Evolutionary conservation across 1,139 yeast species (phyloP), one percentile per base, ranked within the genome.

Genomic region (Suhomyces choctaworum): DNA sequence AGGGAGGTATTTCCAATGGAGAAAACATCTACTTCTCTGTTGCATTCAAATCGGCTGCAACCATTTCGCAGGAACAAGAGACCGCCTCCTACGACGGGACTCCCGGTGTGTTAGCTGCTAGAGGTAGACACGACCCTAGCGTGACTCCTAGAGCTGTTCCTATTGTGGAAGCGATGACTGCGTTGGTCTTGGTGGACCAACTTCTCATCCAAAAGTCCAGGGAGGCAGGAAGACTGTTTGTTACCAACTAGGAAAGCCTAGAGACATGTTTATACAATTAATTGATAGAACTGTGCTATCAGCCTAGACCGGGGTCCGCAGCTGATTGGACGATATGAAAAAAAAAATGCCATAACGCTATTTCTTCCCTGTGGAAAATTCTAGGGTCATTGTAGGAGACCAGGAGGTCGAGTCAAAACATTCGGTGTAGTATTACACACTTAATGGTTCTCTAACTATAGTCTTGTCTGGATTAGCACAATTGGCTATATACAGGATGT

Each of bases 91-190:
- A 90, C 65, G 90, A 84, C 19, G 98, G 98, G 51, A 72, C 73
- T 44, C 77, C 69, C 29, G 98, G 98, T 54, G 79, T 83, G 12
- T 75, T 92, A 46, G 96, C 95, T 36, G 96, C 98, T 25, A 82
- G 92, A 60, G 98, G 98, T 42, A 84, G 98, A 72, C 98, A 92
- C 57, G 98, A 92, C 60, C 98, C 98, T 20, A 88, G 92, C 56
- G 98, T 92, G 37, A 95, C 95, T 10, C 98, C 98, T 46, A 81
- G 98, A 64, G 98, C 98, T 20, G 90, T 92, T 39, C 98, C 98
- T 34, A 92, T 92, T 55, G 97, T 92, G 29, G 98, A 92, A 67
- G 88, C 98, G 29, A 92, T 92, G 98, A 78, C 97, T 37, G 95
- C 97, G 7, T 72, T 94, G 49, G 97, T 88, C 3, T 66, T 92